Evolutionary conservation across 2,329 filamentous ascomycete species (phyloP), one percentile per base, ranked within the genome.

Genomic region (Chaetomium strumarium): DNA sequence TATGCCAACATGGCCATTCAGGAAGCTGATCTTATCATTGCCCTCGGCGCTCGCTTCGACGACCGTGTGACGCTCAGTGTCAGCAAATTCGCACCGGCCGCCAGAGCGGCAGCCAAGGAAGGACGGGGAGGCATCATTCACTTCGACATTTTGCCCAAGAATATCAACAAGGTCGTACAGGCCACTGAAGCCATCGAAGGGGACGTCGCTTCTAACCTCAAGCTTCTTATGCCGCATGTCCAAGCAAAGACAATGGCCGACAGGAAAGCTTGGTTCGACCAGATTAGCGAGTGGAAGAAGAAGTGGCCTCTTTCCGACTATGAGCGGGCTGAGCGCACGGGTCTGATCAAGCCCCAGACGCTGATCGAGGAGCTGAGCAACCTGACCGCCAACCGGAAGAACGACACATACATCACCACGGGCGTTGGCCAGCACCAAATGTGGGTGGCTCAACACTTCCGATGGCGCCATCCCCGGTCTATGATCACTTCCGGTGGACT

Each of bases 1-100:
- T 99, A 95, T 66, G 93, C 93, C 68, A 99, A 99, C 76, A 90
- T 96, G 86, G 84, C 93, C 14, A 96, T 99, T 76, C 92, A 99
- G 72, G 88, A 96, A 69, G 88, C 93, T 13, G 93, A 99, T 72
- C 77, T 99, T 58, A 93, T 99, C 70, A 89, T 99, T 64, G 92
- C 92, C 49, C 82, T 99, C 17, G 93, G 93, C 63, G 90, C 84
- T 45, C 88, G 92, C 53, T 97, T 99, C 67, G 93, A 99, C 66
- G 93, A 99, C 70, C 92, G 93, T 72, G 93, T 97, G 51, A 96
- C 90, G 12, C 75, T 81, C 29, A 87, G 79, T 67, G 78, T 96
- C 48, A 71, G 82, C 63, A 95, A 92, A 68, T 99, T 97, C 61
- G 93, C 91, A 0, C 93, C 93, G 3, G 82, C 81, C 48, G 93